Base-by-base conservation (phyloP, 371 early-diverging fungal genomes). In the Lichtheimia ramosa region DNA sequence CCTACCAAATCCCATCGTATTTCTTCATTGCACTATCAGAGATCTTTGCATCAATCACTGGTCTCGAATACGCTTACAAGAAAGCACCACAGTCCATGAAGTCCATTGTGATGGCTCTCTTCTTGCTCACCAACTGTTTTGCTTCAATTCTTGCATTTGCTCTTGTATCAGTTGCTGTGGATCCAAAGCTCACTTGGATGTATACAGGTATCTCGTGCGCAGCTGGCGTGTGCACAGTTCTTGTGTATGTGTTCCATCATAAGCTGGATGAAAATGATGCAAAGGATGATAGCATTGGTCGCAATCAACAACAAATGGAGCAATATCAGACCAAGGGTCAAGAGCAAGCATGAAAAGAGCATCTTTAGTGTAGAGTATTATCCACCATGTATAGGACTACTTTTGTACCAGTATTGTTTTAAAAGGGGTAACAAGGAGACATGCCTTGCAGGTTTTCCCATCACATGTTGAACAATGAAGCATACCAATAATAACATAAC, bases 61-160 rank as follows among this genome's bases (percentile, higher is more conserved):
- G 91, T 61, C 75, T 88, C 21, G 92, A 92, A 74, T 90, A 83
- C 63, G 91, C 92, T 16, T 92, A 84, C 86, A 87, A 82, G 69
- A 84, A 86, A 68, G 91, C 92, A n/a, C 85, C 90, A 13, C 78
- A 79, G 13, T 81, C 83, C 56, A 86, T 92, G 80, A 92, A 91
- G 80, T 89, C 91, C 10, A 81, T 90, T 16, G 86, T 90, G 48
- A 87, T 87, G 80, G 77, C 90, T 6, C 58, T 89, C 25, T 90
- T 82, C 81, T 72, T 92, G 68, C 80, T 90, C 59, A 83, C 89
- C 54, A 87, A 81, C 72, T 87, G 86, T 57, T 65, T 83, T 54
- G 89, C 89, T 60, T 77, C 88, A 5, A 67, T 89, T 53, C 77
- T 91, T 43, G 83, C 75, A 39, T 81, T 91, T 64, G 77, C 84